Conservation (phyloP, 768 basidiomycete species). For the Auricularia heimuer region DNA sequence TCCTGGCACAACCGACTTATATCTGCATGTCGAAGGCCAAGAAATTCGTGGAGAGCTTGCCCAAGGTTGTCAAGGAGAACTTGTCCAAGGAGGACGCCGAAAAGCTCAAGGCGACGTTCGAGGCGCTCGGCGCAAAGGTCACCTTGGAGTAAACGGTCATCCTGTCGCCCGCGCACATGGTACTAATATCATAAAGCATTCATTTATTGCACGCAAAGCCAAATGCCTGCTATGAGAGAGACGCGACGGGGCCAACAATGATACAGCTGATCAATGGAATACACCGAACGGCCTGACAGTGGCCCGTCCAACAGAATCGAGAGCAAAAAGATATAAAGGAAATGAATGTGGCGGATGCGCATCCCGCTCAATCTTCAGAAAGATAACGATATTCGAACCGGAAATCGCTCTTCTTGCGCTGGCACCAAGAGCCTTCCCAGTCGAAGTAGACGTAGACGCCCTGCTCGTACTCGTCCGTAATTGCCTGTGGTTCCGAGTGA, state of each 20-base stretch:
- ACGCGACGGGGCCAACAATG: neutral
- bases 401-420: constrained; percentile 96
- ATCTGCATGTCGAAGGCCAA: constrained; percentile 58
- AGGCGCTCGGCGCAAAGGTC: constrained; percentile 80
- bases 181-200: neutral
- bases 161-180: neutral
- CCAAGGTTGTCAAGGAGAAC: constrained; percentile 90
- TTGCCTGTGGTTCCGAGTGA: constrained; percentile 94
- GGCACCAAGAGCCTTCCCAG: constrained; percentile 99
- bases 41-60: constrained; percentile 95
- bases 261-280: constrained; percentile 1
- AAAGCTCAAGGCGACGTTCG: constrained; percentile 87
- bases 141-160: constrained; percentile 54
- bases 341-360: neutral
- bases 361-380: constrained; percentile 61
- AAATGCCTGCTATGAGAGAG: neutral
- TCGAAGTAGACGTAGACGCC: constrained; percentile 99
- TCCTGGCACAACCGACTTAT: too few species aligned
- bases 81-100: constrained; percentile 95
- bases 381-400: constrained; percentile 93
- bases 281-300: neutral
- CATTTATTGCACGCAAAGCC: neutral
- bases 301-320: neutral
- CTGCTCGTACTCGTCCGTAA: constrained; percentile 99
- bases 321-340: neutral